A percentile compares a stretch with the other conserved stretches of the same genome.
phyloP scores from a whole-genome alignment of 2,329 filamentous ascomycete species.

The Catunica adiposa region DNA sequence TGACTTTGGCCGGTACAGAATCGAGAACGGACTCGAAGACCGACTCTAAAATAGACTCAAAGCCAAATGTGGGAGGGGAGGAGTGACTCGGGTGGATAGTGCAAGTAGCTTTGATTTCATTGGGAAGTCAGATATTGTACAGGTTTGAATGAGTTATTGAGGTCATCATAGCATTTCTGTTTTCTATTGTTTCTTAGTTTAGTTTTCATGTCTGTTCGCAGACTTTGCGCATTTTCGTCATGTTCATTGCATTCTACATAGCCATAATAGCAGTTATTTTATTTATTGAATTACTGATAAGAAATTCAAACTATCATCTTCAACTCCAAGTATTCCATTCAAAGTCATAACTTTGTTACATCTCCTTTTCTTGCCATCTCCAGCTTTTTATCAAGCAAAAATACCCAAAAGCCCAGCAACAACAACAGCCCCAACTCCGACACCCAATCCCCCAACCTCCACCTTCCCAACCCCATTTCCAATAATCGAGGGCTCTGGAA shows the following conservation, averaged over 20 bases:
- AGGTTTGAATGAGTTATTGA: too few species aligned
- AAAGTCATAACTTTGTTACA: not conserved
- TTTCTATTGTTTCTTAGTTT: too few species aligned
- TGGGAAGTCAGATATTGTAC: too few species aligned
- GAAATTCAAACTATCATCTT: not conserved
- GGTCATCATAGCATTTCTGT: too few species aligned
- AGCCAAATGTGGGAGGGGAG: not conserved
- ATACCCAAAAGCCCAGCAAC: not conserved
- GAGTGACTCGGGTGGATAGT: not conserved
- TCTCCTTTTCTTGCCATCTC: not conserved
- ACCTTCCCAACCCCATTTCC: not conserved
- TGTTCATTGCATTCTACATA: not conserved
- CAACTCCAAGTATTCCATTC: not conserved
- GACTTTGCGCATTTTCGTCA: too few species aligned
- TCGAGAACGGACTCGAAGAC: not conserved
- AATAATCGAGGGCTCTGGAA: conserved; percentile 1
- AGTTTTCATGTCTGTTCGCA: too few species aligned
- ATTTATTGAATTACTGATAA: not conserved
- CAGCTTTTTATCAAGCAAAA: conserved; percentile 3
- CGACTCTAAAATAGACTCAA: not conserved
- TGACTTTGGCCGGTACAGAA: too few species aligned
- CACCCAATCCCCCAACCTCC: not conserved
- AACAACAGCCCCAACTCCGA: conserved; percentile 4
- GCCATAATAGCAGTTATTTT: not conserved
- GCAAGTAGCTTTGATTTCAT: too few species aligned